Conservation (phyloP, 352 stramenopile genomes). For the Globisporangium splendens region DNA sequence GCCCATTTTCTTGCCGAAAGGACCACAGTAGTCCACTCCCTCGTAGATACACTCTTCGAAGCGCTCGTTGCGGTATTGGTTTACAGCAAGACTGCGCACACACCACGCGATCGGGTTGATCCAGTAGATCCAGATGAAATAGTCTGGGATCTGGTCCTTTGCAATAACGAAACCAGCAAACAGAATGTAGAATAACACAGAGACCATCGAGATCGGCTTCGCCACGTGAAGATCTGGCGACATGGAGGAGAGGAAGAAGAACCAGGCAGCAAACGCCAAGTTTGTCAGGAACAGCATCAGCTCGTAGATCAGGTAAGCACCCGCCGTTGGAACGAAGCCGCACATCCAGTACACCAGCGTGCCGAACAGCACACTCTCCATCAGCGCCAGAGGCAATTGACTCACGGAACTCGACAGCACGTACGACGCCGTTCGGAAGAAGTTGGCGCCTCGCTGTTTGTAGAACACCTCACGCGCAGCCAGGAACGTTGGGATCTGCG, state of each 20-base stretch:
- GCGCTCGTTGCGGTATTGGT: slow-evolving; percentile 11
- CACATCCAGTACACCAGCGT: slow-evolving; percentile 19
- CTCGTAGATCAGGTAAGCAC: slow-evolving; percentile 5
- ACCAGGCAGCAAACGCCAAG: slow-evolving; percentile 17
- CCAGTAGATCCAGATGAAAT: slow-evolving; percentile 19
- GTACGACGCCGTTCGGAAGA: slow-evolving; percentile 12
- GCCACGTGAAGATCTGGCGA: slow-evolving; percentile 8
- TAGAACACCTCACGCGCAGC: slow-evolving; percentile 12
- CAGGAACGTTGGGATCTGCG: slow-evolving; percentile 13
- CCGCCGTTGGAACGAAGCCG: slow-evolving; percentile 4
- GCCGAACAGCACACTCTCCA: slow-evolving; percentile 11
- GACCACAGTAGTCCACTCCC: slow-evolving; percentile 12
- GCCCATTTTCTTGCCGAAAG: slow-evolving; percentile 24
- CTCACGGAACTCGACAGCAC: slow-evolving; percentile 10
- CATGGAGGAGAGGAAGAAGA: slow-evolving; percentile 19
- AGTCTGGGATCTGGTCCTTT: slow-evolving; percentile 10
- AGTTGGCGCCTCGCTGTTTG: slow-evolving; percentile 15
- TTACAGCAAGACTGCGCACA: slow-evolving; percentile 15
- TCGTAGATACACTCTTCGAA: slow-evolving; percentile 13
- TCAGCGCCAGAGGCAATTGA: slow-evolving; percentile 7
- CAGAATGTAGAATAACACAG: slow-evolving; percentile 17
- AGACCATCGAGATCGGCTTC: slow-evolving; percentile 11
- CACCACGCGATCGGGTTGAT: no score
- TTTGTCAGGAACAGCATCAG: slow-evolving; percentile 17
- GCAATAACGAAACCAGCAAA: slow-evolving; percentile 24